phyloP scores from a whole-genome alignment of 1,284 basidiomycete species.

The Bondarzewia mesenterica region DNA sequence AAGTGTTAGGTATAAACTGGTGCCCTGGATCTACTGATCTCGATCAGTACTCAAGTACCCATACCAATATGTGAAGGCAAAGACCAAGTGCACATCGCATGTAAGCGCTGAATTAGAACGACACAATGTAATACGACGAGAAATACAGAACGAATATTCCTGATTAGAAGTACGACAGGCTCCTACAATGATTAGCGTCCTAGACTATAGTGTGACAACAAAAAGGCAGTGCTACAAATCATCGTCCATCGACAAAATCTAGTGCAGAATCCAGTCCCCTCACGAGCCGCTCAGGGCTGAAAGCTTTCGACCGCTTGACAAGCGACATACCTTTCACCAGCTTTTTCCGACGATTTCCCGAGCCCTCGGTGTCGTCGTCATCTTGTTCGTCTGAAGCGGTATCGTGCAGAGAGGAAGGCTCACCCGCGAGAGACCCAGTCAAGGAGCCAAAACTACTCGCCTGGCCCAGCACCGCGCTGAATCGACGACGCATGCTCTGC shows the following conservation, averaged over 20 bases:
- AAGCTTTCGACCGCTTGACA: slow-evolving; percentile 25
- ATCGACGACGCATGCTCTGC: neutral
- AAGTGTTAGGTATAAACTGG: slow-evolving; percentile 43
- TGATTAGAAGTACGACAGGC: too few species aligned
- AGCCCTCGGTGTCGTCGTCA: neutral
- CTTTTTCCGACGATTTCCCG: neutral
- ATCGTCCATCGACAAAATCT: slow-evolving; percentile 36
- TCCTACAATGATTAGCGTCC: too few species aligned
- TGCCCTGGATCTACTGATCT: slow-evolving; percentile 37
- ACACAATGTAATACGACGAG: too few species aligned
- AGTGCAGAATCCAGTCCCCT: slow-evolving; percentile 36
- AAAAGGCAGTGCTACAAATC: neutral
- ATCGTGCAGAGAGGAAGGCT: neutral
- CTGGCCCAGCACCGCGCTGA: neutral
- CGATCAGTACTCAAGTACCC: too few species aligned
- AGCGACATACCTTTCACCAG: neutral
- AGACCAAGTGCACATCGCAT: too few species aligned
- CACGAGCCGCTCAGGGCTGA: slow-evolving; percentile 31
- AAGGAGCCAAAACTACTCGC: neutral
- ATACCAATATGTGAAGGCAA: too few species aligned
- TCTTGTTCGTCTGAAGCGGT: neutral
- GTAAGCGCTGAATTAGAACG: too few species aligned
- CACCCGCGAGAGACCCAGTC: neutral
- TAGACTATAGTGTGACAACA: too few species aligned
- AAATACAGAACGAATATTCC: too few species aligned